Conservation (phyloP, 2,329 filamentous ascomycete genomes). For the Teratosphaeria nubilosa region DNA sequence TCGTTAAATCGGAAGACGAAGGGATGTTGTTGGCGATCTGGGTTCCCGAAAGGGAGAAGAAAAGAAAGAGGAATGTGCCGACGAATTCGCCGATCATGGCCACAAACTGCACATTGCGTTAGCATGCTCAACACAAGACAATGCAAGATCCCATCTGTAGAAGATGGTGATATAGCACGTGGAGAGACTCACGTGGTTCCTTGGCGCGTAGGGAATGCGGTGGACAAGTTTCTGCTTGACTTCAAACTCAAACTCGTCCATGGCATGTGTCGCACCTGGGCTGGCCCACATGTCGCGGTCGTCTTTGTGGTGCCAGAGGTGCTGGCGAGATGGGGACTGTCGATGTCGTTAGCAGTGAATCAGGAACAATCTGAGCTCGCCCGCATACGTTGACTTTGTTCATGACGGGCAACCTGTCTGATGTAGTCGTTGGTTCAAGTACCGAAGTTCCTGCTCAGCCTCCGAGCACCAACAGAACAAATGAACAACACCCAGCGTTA, state of each 20-base stretch:
- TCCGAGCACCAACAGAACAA: background rate
- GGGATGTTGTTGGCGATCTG: slow-evolving; percentile 35
- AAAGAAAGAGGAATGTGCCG: slow-evolving; percentile 37
- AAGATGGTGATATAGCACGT: background rate
- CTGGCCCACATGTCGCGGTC: background rate
- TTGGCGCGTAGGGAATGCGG: background rate
- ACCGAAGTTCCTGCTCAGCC: background rate
- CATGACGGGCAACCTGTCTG: background rate
- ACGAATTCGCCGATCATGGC: slow-evolving; percentile 31
- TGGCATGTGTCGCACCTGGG: background rate
- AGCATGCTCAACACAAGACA: background rate
- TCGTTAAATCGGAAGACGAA: slow-evolving; percentile 13
- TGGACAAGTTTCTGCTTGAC: background rate
- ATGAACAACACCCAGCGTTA: background rate
- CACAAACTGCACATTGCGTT: slow-evolving; percentile 15
- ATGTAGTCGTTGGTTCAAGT: background rate
- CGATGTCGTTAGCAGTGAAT: background rate
- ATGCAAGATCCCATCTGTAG: background rate
- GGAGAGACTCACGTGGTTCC: background rate
- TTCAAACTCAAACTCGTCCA: background rate
- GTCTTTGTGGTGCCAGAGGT: background rate
- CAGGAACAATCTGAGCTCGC: background rate
- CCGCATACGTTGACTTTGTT: background rate
- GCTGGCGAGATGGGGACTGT: background rate
- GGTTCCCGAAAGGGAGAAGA: slow-evolving; percentile 36